A percentile compares a stretch with the other conserved stretches of the same genome.
phyloP scores from a whole-genome alignment of 2,329 filamentous ascomycete species.

The Colletotrichum lindemuthianum region DNA sequence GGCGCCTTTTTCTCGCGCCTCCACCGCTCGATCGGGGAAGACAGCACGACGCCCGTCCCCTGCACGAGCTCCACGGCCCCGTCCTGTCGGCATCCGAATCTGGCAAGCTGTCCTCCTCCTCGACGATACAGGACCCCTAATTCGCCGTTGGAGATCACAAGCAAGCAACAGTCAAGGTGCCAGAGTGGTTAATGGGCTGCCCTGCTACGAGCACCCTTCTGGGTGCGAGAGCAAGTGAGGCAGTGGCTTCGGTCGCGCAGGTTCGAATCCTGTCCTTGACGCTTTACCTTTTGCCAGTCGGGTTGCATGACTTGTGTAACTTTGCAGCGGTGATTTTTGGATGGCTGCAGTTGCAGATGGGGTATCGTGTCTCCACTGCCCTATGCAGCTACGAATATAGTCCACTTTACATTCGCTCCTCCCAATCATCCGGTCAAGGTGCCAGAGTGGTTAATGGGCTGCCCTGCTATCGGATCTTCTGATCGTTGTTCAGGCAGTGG shows the following conservation, averaged over 20 bases:
- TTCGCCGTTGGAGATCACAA: neutral
- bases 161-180: neutral
- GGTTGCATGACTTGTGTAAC: too few species aligned
- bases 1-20: too few species aligned
- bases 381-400: too few species aligned
- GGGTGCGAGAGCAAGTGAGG: conserved; percentile 13
- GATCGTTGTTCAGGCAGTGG: conserved; percentile 29
- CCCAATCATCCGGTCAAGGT: conserved; percentile 11
- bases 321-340: too few species aligned
- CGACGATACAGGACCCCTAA: neutral
- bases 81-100: conserved; percentile 27
- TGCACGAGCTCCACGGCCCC: conserved; percentile 16
- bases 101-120: conserved; percentile 2
- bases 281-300: neutral
- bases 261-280: conserved; percentile 36
- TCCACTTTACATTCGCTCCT: too few species aligned
- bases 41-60: neutral
- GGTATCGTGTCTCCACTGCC: too few species aligned
- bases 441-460: conserved; percentile 37
- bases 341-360: too few species aligned
- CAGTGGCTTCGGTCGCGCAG: conserved; percentile 36
- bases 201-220: conserved; percentile 22
- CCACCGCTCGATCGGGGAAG: neutral
- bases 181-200: conserved; percentile 37
- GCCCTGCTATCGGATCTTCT: conserved; percentile 27